These are phyloP conservation scores for Carex pumila DNA, from an alignment of 176 grass and related monocot species.

Conservation along the genomic window DNA sequence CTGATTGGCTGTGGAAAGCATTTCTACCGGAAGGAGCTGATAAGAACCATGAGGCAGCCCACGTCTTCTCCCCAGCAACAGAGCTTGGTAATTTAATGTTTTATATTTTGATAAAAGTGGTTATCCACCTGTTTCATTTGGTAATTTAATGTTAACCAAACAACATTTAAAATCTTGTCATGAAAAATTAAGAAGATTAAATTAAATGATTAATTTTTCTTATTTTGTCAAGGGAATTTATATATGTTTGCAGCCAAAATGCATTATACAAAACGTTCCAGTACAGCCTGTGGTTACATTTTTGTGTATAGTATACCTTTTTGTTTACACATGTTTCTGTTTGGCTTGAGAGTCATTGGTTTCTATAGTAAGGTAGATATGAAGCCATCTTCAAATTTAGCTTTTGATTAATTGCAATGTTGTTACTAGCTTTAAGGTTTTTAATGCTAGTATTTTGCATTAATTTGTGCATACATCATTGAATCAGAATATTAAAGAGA, in stretches of 20 bases:
- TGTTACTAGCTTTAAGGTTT: background rate
- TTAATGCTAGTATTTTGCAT: background rate
- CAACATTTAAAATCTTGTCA: background rate
- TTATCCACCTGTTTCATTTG: too few species aligned
- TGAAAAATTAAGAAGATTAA: background rate
- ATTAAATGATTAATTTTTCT: background rate
- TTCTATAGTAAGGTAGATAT: background rate
- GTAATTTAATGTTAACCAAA: background rate
- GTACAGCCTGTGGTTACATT: too few species aligned
- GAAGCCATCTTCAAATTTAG: background rate
- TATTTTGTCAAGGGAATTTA: background rate
- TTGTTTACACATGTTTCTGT: background rate
- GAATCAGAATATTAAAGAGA: background rate
- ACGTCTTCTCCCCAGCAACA: background rate
- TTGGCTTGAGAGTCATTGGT: background rate
- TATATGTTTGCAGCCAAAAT: too few species aligned
- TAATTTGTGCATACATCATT: background rate
- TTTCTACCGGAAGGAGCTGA: conserved; percentile 62
- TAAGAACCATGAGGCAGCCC: conserved; percentile 42
- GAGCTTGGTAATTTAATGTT: conserved; percentile 5
- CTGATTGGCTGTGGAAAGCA: conserved; percentile 84
- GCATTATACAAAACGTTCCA: too few species aligned
- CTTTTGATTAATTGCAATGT: background rate
- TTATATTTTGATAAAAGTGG: too few species aligned
- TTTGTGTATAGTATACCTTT: background rate